Evolutionary conservation across 192 early-diverging fungal species (phyloP), one percentile per base, ranked within the genome.

Genomic region (Pecoramyces ruminantium): DNA sequence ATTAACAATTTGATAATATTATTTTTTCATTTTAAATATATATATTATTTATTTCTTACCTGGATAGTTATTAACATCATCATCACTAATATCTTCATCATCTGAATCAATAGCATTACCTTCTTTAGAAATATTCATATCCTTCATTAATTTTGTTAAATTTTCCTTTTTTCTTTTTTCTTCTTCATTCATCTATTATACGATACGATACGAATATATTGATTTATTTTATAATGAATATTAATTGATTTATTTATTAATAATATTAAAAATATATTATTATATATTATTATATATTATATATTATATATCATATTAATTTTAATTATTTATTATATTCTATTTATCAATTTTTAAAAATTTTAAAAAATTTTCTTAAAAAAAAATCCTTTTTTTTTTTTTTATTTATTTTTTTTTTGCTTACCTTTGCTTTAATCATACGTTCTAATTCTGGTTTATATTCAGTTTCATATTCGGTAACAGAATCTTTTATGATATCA

Each of bases 391-490:
- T 90, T 78, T 92, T 77, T 29, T 92, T 86, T 82, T 92, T 88
- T 83, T 93, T 89, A 58, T 92, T 88, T 78, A 87, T 88, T 82
- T 89, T 90, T 86, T 91, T 88, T 83, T 86, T 81, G 78, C 79
- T 81, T 27, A 84, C 85, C 87, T 92, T 92, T 84, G 93, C 88
- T 42, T 87, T 86, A 51, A 95, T 84, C 83, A 94, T 87, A 58
- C 89, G 83, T 81, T 96, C 92, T 38, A 99, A 87, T 78, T 92
- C 91, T 2, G 96, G 96, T 83, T 90, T 90, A 82, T 97, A 99
- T 79, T 96, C 95, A 87, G 84, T 90, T 42, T 96, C 85, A 83
- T 99, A 99, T 84, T 99, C 96, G 3, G 89, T 82, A 14, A 89
- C 88, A 28, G 93, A 94, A 51, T 95, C 94, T 77, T 91, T 89